phyloP scores from a whole-genome alignment of 805 yeast genomes.

The Candida verbasci region DNA sequence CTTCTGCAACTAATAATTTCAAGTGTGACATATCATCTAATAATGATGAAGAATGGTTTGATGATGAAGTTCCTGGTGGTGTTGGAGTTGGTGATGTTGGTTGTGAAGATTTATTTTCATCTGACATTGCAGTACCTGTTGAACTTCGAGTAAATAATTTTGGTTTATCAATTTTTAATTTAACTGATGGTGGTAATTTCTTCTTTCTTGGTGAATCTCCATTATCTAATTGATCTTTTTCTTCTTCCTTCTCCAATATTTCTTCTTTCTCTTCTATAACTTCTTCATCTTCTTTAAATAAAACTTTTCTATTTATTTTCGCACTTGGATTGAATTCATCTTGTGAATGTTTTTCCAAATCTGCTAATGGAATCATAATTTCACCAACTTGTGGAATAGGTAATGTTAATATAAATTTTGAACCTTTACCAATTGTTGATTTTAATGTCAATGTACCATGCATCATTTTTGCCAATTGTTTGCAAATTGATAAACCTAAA shows the following conservation, averaged over 20 bases:
- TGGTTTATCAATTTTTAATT: slow-evolving; percentile 25
- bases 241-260: too few species aligned
- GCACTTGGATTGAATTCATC: slow-evolving; percentile 64
- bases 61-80: slow-evolving; percentile 2
- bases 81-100: neutral
- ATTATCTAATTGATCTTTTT: neutral
- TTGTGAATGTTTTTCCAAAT: slow-evolving; percentile 45
- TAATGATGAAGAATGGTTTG: slow-evolving; percentile 12
- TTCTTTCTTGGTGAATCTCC: neutral
- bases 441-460: slow-evolving; percentile 74
- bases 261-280: slow-evolving; percentile 1
- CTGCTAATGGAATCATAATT: slow-evolving; percentile 33
- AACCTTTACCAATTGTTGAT: slow-evolving; percentile 76
- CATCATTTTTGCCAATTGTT: slow-evolving; percentile 89
- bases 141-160: slow-evolving; percentile 42
- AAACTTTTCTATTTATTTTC: slow-evolving; percentile 48
- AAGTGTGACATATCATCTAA: slow-evolving; percentile 28
- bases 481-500: slow-evolving; percentile 81
- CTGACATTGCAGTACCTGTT: slow-evolving; percentile 47
- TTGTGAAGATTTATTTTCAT: slow-evolving; percentile 12
- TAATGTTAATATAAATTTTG: slow-evolving; percentile 75
- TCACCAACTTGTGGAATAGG: slow-evolving; percentile 69
- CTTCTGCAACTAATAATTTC: slow-evolving; percentile 84
- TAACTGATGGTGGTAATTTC: neutral
- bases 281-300: slow-evolving; percentile 19